Percentiles rank a stretch among this genome's conserved stretches.
Evolutionary conservation across 2,329 filamentous ascomycete species (phyloP).

Genomic region (Fusarium multiceps): DNA sequence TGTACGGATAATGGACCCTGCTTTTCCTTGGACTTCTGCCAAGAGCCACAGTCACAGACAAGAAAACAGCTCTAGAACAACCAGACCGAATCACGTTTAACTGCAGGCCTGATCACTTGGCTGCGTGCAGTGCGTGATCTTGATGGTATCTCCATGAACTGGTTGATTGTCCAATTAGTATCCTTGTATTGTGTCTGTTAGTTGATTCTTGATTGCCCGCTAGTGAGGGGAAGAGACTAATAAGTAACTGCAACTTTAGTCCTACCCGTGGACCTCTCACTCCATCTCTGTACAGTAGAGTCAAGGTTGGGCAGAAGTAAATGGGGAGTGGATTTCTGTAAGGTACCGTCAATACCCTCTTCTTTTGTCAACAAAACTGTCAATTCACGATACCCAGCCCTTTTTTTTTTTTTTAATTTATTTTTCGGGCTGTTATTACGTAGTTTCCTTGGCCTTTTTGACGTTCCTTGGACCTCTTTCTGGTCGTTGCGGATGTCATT

Average conservation of each 20-base stretch:
- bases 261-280: background rate
- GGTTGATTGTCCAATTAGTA: constrained; percentile 8
- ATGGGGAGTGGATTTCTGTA: background rate
- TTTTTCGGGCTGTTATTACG: background rate
- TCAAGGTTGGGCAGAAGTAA: background rate
- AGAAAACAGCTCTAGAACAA: constrained; percentile 8
- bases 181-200: constrained; percentile 1
- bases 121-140: constrained; percentile 32
- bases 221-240: background rate
- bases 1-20: constrained; percentile 9
- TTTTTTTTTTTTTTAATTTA: background rate
- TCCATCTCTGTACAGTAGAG: background rate
- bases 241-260: background rate
- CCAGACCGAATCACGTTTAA: constrained; percentile 35
- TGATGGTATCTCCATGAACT: constrained; percentile 21
- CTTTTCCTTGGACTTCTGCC: constrained; percentile 3
- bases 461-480: constrained; percentile 1
- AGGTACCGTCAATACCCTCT: background rate
- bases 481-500: constrained; percentile 4
- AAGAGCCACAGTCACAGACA: constrained; percentile 10
- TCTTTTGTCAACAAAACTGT: background rate
- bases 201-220: constrained; percentile 15
- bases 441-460: constrained; percentile 2
- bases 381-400: background rate
- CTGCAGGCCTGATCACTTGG: constrained; percentile 32